Percentiles rank a stretch among this genome's conserved stretches.
Conservation (phyloP, 306 rosid species). For the Aeschynomene evenia region DNA sequence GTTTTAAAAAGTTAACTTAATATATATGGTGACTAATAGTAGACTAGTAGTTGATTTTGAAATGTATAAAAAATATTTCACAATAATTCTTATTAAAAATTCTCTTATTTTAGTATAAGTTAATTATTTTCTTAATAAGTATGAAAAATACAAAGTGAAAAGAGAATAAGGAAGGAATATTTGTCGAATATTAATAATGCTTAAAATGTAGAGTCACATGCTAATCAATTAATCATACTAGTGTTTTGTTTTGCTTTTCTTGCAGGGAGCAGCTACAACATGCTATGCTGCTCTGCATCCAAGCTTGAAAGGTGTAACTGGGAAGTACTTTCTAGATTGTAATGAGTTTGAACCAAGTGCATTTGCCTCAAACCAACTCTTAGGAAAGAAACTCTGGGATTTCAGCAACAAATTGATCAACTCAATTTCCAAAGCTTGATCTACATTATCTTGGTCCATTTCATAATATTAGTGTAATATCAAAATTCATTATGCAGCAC, state of each 20-base stretch:
- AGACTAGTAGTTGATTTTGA: too few relatives aligned
- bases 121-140: too few relatives aligned
- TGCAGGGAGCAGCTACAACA: constrained; percentile 87
- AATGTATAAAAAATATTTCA: too few relatives aligned
- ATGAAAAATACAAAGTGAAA: too few relatives aligned
- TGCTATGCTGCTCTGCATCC: constrained; percentile 85
- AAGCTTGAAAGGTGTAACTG: constrained; percentile 62
- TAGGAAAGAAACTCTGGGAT: constrained; percentile 77
- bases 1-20: too few relatives aligned
- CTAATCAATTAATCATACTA: background rate
- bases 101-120: too few relatives aligned
- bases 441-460: background rate
- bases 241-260: background rate
- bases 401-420: constrained; percentile 68
- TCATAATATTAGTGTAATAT: too few relatives aligned
- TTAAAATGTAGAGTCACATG: background rate
- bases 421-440: constrained; percentile 40
- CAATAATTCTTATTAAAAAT: too few relatives aligned
- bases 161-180: too few relatives aligned
- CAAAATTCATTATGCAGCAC: background rate
- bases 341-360: constrained; percentile 64
- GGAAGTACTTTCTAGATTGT: constrained; percentile 76
- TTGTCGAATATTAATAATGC: too few relatives aligned
- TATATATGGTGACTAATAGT: too few relatives aligned
- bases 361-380: constrained; percentile 40